Conservation (phyloP, 2,329 filamentous ascomycete species). For the Microcera coccophila region DNA sequence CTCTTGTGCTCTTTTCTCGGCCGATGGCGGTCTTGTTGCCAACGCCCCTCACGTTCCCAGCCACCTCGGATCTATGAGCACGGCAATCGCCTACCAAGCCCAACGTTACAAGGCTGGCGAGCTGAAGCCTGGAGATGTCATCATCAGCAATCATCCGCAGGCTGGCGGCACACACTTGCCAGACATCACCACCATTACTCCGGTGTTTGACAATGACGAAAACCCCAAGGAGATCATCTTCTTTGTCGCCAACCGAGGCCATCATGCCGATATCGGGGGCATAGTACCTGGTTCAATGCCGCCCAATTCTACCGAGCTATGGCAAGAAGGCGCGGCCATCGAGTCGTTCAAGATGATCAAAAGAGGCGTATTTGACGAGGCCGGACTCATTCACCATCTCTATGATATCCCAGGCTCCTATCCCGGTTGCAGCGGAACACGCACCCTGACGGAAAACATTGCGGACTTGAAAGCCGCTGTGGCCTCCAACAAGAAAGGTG, state of each 20-base stretch:
- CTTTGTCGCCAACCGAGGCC: conserved; percentile 31
- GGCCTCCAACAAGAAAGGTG: conserved; percentile 81
- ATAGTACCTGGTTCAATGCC: conserved; percentile 75
- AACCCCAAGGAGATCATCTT: conserved; percentile 31
- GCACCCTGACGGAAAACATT: conserved; percentile 76
- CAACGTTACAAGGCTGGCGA: conserved; percentile 66
- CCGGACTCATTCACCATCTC: conserved; percentile 58
- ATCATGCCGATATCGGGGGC: conserved; percentile 43
- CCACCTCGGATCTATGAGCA: conserved; percentile 73
- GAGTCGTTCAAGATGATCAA: conserved; percentile 36
- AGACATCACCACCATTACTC: conserved; percentile 27
- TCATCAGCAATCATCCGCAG: conserved; percentile 61
- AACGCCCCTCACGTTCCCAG: conserved; percentile 74
- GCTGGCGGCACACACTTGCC: conserved; percentile 37
- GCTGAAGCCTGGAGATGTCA: conserved; percentile 67
- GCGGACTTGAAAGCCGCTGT: conserved; percentile 85
- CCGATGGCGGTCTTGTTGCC: conserved; percentile 66
- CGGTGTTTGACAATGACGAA: conserved; percentile 25
- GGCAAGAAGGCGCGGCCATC: conserved; percentile 56
- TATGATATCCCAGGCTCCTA: conserved; percentile 31
- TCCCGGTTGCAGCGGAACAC: conserved; percentile 48
- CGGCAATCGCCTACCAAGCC: conserved; percentile 65
- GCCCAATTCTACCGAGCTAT: conserved; percentile 58
- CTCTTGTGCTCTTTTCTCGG: conserved; percentile 72
- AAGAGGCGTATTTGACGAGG: conserved; percentile 30